These are phyloP conservation scores for Rutidosis leptorrhynchoides DNA, from an alignment of 129 eudicot genomes.

Conservation along the genomic window DNA sequence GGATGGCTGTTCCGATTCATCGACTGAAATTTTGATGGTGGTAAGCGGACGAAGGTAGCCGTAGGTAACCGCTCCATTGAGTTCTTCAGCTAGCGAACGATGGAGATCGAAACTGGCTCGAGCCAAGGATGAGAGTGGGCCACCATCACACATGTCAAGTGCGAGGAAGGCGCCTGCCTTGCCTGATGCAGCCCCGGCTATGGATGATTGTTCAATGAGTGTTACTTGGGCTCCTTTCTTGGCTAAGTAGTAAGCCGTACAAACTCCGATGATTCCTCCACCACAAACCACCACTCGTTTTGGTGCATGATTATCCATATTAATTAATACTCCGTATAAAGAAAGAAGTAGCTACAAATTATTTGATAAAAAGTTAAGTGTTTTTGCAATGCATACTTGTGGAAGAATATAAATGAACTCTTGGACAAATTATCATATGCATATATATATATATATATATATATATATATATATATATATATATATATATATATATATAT, in stretches of 20 bases:
- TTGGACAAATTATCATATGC: no score
- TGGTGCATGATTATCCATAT: slow-evolving; percentile 32
- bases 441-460: no score
- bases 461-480: no score
- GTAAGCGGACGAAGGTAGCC: slow-evolving; percentile 68
- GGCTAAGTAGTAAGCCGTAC: slow-evolving; percentile 75
- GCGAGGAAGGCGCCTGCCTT: slow-evolving; percentile 87
- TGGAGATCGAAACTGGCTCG: slow-evolving; percentile 84
- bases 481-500: no score
- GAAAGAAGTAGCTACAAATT: no score
- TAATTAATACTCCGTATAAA: no score
- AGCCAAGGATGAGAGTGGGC: slow-evolving; percentile 62
- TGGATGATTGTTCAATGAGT: slow-evolving; percentile 71
- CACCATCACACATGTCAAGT: slow-evolving; percentile 75
- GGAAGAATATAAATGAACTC: no score
- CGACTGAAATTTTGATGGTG: slow-evolving; percentile 49
- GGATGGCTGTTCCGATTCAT: slow-evolving; percentile 36
- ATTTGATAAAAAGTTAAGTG: no score
- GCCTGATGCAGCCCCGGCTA: slow-evolving; percentile 89
- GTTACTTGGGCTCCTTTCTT: slow-evolving; percentile 74
- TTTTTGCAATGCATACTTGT: no score
- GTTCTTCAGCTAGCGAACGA: slow-evolving; percentile 58
- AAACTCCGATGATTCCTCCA: slow-evolving; percentile 95
- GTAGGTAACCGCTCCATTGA: slow-evolving; percentile 53
- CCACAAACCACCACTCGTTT: slow-evolving; percentile 77